phyloP scores from a whole-genome alignment of 1,284 basidiomycete genomes.

The Boletus semigastroideus region DNA sequence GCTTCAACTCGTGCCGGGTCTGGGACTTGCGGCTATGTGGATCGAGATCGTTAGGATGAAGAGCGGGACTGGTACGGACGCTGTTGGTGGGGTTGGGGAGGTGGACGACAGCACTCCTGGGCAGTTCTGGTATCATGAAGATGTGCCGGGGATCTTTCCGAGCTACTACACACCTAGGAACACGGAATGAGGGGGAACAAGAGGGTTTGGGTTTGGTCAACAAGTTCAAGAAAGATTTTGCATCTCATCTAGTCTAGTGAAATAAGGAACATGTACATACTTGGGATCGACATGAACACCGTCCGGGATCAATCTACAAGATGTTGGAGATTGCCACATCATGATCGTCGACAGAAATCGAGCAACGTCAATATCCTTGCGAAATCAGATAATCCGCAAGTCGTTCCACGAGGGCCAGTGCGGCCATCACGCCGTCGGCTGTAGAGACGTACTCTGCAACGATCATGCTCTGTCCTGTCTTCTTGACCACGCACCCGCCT shows the following conservation, averaged over 20 bases:
- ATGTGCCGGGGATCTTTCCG: slow-evolving; percentile 35
- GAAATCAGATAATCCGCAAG: slow-evolving; percentile 82
- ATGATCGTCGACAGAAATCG: not conserved
- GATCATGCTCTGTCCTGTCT: slow-evolving; percentile 87
- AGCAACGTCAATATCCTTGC: slow-evolving; percentile 18
- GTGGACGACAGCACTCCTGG: slow-evolving; percentile 5
- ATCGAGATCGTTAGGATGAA: slow-evolving; percentile 53
- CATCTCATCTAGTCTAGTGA: not conserved
- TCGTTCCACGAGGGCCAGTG: slow-evolving; percentile 69
- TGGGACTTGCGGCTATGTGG: slow-evolving; percentile 52
- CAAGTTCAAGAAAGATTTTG: no score
- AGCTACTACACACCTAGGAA: slow-evolving; percentile 30
- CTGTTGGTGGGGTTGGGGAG: not conserved
- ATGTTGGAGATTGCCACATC: not conserved
- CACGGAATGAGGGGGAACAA: slow-evolving; percentile 1
- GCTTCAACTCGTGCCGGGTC: slow-evolving; percentile 47
- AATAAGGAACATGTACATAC: not conserved
- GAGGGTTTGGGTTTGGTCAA: not conserved
- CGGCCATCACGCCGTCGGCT: slow-evolving; percentile 52
- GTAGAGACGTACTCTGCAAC: slow-evolving; percentile 66
- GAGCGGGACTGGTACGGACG: slow-evolving; percentile 15
- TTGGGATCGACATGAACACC: not conserved
- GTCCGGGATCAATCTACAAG: slow-evolving; percentile 7
- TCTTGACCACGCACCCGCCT: slow-evolving; percentile 79
- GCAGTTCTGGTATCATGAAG: slow-evolving; percentile 35